Base-by-base conservation (phyloP, 345 rosid species). In the Hibiscus syriacus region DNA sequence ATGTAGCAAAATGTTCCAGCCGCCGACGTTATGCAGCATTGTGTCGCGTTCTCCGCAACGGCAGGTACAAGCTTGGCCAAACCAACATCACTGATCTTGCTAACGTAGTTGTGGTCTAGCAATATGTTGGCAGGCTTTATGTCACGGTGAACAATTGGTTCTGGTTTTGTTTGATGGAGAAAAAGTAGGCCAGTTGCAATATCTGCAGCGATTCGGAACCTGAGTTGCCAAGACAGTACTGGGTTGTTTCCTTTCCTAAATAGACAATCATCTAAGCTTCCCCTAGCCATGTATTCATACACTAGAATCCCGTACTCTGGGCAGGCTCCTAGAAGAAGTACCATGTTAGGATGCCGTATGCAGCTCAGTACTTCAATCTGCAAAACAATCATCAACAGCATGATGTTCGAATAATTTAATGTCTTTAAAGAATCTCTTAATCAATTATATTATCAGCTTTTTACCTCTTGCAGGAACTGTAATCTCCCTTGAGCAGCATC, bases 301-400 rank as follows among this genome's bases (percentile, higher is more conserved):
- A 90, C 96, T 69, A 93, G 79, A 55, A 88, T 78, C 2, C 97
- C 97, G 57, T 81, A 90, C 79, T 90, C 96, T 1, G 98, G 96
- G 73, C 97, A 90, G 41, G 98, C 98, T 68, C 98, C 98, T 50
- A 93, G 78, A 12, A 93, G 94, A 46, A 93, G 90, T 55, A 93
- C 96, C 98, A 93, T 93, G 78, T 89, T 86, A 2, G 97, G 98
- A 80, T 93, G 98, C 77, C 98, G 79, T 71, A 93, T 87, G 80
- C 86, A 79, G 86, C 94, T 87, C 19, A 93, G 90, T 27, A 93
- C 87, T 67, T 90, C 92, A 65, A 93, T 81, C 98, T 92, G 83
- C 55, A 68, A 5, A 5, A 32, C 0, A 13, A 10, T n/a, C 27
- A 64, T 7, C 30, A 30, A n/a, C 3, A 46, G 26, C 22, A 1